Evolutionary conservation across 495 filamentous ascomycete genomes (phyloP), one percentile per base, ranked within the genome.

Genomic region (Haplographium delicatum): DNA sequence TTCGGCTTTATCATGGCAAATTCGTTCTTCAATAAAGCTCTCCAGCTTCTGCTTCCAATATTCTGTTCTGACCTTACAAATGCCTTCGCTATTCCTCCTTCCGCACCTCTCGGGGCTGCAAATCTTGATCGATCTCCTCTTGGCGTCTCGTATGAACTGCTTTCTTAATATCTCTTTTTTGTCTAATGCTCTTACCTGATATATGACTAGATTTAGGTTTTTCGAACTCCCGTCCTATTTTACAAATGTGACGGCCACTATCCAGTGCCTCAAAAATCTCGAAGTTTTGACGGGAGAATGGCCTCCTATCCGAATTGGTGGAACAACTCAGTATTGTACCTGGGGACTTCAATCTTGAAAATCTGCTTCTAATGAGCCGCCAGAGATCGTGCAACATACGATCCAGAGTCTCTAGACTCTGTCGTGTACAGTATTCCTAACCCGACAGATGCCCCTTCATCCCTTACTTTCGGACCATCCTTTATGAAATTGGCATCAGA

Each of bases 181-280:
- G 1, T 18, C 1, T 42, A 0, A 42, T 23, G 10, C 44, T 59
- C n/a, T n/a, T n/a, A n/a, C n/a, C n/a, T n/a, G 23, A n/a, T n/a
- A n/a, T n/a, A n/a, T n/a, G n/a, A n/a, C n/a, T 25, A 74, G 70
- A 7, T 72, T 80, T 44, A 77, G 81, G 45, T 81, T 82, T 61
- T 82, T 83, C 52, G 68, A 76, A 0, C 81, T 80, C 43, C 80
- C 80, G 0, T 73, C 68, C 0, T 83, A 82, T 57, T 71, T 81
- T 47, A 70, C 65, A 30, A 73, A 78, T 45, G 75, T 81, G 6
- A 71, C 65, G 1, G 65, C 71, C 2, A 83, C 78, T 1, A 70
- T 60, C 1, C 71, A 74, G 53, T 82, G 80, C 52, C 64, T 82
- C 3, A 60, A 70, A 15, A 80, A 80, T 54, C 68, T 80, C 61